Base-by-base conservation (phyloP, 352 stramenopile genomes). In the Globisporangium uncinulatum region DNA sequence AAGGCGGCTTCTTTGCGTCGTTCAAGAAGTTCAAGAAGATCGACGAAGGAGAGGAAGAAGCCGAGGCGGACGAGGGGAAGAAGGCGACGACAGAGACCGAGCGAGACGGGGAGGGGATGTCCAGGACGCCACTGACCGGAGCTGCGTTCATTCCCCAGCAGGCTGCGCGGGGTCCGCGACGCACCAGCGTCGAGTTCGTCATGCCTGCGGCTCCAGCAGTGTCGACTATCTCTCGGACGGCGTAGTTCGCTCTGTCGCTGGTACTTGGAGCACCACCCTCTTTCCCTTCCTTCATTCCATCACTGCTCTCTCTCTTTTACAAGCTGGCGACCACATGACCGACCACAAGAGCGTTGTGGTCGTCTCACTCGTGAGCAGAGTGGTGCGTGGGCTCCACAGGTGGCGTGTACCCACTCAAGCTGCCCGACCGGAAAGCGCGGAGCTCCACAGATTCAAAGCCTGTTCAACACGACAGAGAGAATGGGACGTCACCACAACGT, bases 341-440 rank as follows among this genome's bases (percentile, higher is more conserved):
- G 14, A 19, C 7, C 43, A 19, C 43, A n/a, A n/a, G n/a, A n/a
- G n/a, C n/a, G n/a, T n/a, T n/a, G n/a, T n/a, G 24, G 24, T 4
- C 2, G 24, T 29, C 24, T 29, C 24, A 29, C 24, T 29, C 24
- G 24, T 29, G 24, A 29, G 47, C 6, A 6, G 42, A 11, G n/a
- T 57, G 56, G 17, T 59, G 52, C 19, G 51, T 54, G 6, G 43
- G 42, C 36, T 54, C 44, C 14, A 59, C 44, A 11, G 42, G 13
- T 15, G 58, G 51, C 29, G 19, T 72, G 52, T 87, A 89, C n/a
- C 81, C 79, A 57, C 78, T 91, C 13, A 91, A 41, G 55, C 76
- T 87, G 7, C 81, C 81, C 0, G 81, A 83, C 3, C 69, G 67
- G 31, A 91, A 91, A 0, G 64, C 56, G 29, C 81, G 76, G 14